Conservation (phyloP, 441 rosid genomes). For the Pelargonium cotyledonis region DNA sequence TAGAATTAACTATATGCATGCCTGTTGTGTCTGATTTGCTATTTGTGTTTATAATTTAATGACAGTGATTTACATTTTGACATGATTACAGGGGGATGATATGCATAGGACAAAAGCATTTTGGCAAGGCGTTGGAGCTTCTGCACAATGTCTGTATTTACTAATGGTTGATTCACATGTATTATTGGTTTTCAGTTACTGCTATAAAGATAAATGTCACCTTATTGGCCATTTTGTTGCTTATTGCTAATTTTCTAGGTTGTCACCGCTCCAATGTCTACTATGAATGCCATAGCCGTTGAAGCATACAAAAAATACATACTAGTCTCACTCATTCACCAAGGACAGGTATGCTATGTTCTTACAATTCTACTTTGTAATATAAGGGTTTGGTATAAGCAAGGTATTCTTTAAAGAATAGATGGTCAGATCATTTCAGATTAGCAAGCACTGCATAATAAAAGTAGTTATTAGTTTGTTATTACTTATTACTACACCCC, state of each 20-base stretch:
- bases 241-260: conserved; percentile 41
- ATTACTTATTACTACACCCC: neutral
- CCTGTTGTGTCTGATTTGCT: too few relatives aligned
- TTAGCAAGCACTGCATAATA: neutral
- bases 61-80: conserved; percentile 19
- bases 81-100: conserved; percentile 76
- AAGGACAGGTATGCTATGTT: conserved; percentile 58
- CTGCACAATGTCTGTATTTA: conserved; percentile 55
- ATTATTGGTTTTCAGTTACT: conserved; percentile 13
- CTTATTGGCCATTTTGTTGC: neutral
- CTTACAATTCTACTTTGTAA: neutral
- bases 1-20: too few relatives aligned
- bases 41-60: conserved; percentile 9
- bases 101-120: conserved; percentile 75
- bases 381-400: conserved; percentile 3
- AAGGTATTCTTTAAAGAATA: conserved; percentile 6
- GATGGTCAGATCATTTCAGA: neutral
- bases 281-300: conserved; percentile 66
- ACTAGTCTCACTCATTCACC: conserved; percentile 72
- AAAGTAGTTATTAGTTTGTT: neutral
- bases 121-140: conserved; percentile 89
- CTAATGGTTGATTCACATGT: conserved; percentile 13
- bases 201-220: neutral
- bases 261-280: conserved; percentile 84
- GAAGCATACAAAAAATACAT: conserved; percentile 92